Percentiles rank a stretch among this genome's conserved stretches.
Conservation (phyloP, 495 filamentous ascomycete genomes). For the Aspergillus coremiiformis region DNA sequence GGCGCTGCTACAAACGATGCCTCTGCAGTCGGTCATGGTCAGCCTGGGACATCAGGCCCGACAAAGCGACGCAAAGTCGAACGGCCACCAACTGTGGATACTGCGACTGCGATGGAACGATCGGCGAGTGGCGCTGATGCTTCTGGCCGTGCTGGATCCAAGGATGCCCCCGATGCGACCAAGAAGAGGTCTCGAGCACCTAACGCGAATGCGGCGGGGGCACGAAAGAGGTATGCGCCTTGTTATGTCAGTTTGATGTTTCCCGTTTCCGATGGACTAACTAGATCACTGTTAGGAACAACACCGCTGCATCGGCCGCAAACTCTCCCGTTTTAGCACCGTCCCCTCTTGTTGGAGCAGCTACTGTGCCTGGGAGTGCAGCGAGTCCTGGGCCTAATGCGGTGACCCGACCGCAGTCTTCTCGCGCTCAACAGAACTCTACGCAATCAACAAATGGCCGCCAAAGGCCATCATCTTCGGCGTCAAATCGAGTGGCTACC, state of each 20-base stretch:
- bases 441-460: conserved; percentile 49
- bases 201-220: conserved; percentile 46
- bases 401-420: conserved; percentile 47
- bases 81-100: conserved; percentile 41
- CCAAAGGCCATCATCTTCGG: conserved; percentile 52
- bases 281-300: conserved; percentile 33
- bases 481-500: conserved; percentile 42
- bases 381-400: conserved; percentile 39
- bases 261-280: conserved; percentile 4
- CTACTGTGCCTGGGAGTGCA: conserved; percentile 42
- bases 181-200: conserved; percentile 67
- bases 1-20: conserved; percentile 29
- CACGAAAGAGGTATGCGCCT: conserved; percentile 61
- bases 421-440: conserved; percentile 62
- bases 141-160: conserved; percentile 43
- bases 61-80: conserved; percentile 79
- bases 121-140: conserved; percentile 53
- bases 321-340: conserved; percentile 65
- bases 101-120: conserved; percentile 58
- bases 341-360: conserved; percentile 60
- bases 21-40: conserved; percentile 20
- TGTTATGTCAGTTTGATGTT: not conserved
- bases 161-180: conserved; percentile 52
- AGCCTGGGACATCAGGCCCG: conserved; percentile 20
- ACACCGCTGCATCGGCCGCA: conserved; percentile 39